Conservation (phyloP, 192 early-diverging fungal genomes). For the Ambispora gerdemannii region DNA sequence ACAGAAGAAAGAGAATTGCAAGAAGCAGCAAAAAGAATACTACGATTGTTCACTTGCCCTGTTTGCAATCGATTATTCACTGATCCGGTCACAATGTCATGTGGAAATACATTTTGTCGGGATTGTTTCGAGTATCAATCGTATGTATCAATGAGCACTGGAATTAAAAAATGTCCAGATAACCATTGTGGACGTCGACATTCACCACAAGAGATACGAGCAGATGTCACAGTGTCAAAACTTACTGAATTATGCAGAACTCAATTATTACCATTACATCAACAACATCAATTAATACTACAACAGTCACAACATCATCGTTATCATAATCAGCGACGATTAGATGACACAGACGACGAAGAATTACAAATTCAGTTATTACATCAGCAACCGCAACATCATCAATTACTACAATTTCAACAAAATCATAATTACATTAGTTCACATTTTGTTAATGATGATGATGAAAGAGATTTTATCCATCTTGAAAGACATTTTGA, state of each 20-base stretch:
- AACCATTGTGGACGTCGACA: neutral
- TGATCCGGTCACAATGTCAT: slow-evolving; percentile 20
- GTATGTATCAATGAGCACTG: neutral
- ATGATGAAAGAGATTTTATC: neutral
- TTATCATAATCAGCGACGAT: no score
- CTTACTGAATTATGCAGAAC: slow-evolving; percentile 13
- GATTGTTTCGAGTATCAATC: neutral
- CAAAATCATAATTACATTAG: neutral
- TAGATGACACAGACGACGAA: no score
- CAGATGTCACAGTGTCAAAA: slow-evolving; percentile 1
- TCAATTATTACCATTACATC: neutral
- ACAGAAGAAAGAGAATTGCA: neutral
- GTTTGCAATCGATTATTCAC: neutral
- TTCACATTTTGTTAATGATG: neutral
- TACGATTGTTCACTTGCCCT: slow-evolving; percentile 11
- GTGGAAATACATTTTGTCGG: slow-evolving; percentile 25
- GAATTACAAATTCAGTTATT: no score
- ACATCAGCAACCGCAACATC: neutral
- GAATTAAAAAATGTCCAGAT: slow-evolving; percentile 5
- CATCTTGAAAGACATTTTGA: neutral
- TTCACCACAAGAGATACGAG: neutral
- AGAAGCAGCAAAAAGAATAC: neutral
- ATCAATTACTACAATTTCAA: neutral
- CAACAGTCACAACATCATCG: neutral
- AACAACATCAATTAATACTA: neutral